Percentiles rank a stretch among this genome's conserved stretches.
These are phyloP conservation scores for Fusarium graminum DNA, from an alignment of 2,329 filamentous ascomycete genomes.

Conservation along the genomic window DNA sequence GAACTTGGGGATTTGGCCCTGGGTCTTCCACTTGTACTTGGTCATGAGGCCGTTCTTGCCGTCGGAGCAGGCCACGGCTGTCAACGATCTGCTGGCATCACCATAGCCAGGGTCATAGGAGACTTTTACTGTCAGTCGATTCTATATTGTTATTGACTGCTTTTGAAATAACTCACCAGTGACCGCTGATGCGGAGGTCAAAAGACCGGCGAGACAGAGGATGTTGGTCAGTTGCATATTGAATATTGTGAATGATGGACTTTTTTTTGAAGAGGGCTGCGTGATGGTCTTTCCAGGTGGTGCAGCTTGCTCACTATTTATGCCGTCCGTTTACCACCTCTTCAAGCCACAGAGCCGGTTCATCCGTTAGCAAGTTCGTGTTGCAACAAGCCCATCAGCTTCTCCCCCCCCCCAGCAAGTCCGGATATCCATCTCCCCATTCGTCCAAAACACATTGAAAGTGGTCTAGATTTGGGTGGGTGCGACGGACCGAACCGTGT, in stretches of 20 bases:
- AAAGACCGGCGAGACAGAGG: constrained; percentile 53
- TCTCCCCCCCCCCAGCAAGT: background rate
- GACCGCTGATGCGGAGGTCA: constrained; percentile 52
- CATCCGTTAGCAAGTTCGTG: background rate
- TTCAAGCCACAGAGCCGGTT: background rate
- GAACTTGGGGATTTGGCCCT: constrained; percentile 64
- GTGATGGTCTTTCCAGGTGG: background rate
- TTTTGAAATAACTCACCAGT: constrained; percentile 43
- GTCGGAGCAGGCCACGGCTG: constrained; percentile 73
- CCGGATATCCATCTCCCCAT: background rate
- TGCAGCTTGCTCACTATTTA: background rate
- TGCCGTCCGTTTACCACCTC: background rate
- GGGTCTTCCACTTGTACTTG: constrained; percentile 69
- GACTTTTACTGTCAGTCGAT: constrained; percentile 56
- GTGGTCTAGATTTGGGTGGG: background rate
- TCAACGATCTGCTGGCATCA: constrained; percentile 65
- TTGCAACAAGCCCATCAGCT: background rate
- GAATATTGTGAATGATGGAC: constrained; percentile 1
- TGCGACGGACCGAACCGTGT: background rate
- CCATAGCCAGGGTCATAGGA: constrained; percentile 82
- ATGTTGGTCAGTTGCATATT: constrained; percentile 60
- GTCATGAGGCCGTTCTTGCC: constrained; percentile 75
- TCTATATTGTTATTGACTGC: background rate
- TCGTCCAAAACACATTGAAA: background rate
- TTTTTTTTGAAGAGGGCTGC: no score